Conservation (phyloP, 345 rosid species). For the Ceriops decandra region DNA sequence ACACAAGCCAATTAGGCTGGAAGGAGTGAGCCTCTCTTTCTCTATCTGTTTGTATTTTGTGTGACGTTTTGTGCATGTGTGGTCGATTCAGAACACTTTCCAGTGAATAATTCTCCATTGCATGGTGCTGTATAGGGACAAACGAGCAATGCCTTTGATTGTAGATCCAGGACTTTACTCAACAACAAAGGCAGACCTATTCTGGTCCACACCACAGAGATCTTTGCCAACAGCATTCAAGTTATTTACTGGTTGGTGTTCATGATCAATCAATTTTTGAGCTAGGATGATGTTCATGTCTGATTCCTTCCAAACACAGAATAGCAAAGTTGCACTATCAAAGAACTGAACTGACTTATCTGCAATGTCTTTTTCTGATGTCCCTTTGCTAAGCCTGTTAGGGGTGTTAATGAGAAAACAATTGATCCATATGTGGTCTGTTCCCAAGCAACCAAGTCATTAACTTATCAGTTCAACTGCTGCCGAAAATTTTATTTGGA, state of each 20-base stretch:
- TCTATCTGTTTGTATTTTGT: conserved; percentile 6
- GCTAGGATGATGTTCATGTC: background rate
- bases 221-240: conserved; percentile 83
- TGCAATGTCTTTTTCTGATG: too few relatives aligned
- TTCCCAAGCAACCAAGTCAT: too few relatives aligned
- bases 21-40: conserved; percentile 60
- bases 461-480: background rate
- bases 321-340: too few relatives aligned
- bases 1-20: conserved; percentile 91
- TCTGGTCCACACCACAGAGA: conserved; percentile 75
- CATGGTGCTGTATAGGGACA: conserved; percentile 55
- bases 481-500: background rate
- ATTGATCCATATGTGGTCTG: too few relatives aligned
- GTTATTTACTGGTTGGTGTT: conserved; percentile 75
- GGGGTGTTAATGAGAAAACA: too few relatives aligned
- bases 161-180: conserved; percentile 90
- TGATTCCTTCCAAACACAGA: background rate
- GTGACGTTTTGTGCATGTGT: background rate
- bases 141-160: conserved; percentile 94
- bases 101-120: conserved; percentile 6
- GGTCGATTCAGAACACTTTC: conserved; percentile 5
- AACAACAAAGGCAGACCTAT: conserved; percentile 64
- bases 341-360: too few relatives aligned
- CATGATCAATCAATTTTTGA: background rate
- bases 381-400: too few relatives aligned